Conservation (phyloP, 2,329 filamentous ascomycete genomes). For the Drechslerella dactyloides region DNA sequence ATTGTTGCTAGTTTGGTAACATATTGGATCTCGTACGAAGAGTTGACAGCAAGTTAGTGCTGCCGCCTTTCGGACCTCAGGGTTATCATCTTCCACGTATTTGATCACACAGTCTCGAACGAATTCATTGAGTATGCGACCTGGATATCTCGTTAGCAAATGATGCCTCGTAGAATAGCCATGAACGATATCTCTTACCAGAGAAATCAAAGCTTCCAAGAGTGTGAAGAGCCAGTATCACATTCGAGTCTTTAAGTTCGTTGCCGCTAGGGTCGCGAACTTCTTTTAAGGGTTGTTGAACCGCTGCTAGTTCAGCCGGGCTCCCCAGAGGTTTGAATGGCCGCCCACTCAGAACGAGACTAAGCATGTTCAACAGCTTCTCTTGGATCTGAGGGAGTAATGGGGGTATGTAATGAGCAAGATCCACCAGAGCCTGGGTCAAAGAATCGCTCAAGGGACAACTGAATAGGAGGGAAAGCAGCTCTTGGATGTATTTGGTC, state of each 20-base stretch:
- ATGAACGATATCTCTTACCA: constrained; percentile 58
- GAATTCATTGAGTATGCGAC: constrained; percentile 95
- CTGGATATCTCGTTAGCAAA: constrained; percentile 56
- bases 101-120: constrained; percentile 97
- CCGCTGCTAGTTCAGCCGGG: constrained; percentile 71
- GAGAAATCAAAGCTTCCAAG: constrained; percentile 95
- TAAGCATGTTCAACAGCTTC: constrained; percentile 89
- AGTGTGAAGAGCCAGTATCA: constrained; percentile 91
- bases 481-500: constrained; percentile 96
- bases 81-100: constrained; percentile 95
- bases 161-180: neutral
- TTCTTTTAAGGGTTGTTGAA: constrained; percentile 66
- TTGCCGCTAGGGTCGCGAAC: constrained; percentile 13
- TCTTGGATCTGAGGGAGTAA: constrained; percentile 93
- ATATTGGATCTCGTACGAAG: constrained; percentile 94
- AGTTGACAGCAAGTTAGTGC: constrained; percentile 97
- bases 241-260: constrained; percentile 79
- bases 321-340: constrained; percentile 92
- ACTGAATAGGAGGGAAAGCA: constrained; percentile 94
- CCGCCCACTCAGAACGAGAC: constrained; percentile 87
- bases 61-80: constrained; percentile 90
- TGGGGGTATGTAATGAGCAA: constrained; percentile 97
- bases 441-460: constrained; percentile 93
- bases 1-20: constrained; percentile 96
- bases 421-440: constrained; percentile 93